Evolutionary conservation across 495 filamentous ascomycete species (phyloP), one percentile per base, ranked within the genome.

Genomic region (Cairneyella variabilis): DNA sequence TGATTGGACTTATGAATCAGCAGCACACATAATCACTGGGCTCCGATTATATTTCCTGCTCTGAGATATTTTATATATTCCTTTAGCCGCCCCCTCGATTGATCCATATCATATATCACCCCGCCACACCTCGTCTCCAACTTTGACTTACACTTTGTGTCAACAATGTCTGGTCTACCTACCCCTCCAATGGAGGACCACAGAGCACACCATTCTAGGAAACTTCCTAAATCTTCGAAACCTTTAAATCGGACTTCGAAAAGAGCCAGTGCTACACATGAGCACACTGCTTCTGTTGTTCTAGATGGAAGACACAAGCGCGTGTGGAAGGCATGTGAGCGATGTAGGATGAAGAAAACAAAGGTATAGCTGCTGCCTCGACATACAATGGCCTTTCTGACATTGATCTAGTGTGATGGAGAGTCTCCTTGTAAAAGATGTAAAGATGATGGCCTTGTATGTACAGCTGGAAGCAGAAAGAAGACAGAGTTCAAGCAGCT

Each of bases 291-390:
- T 37, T 59, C 70, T 54, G 56, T 59, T 25, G 59, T 49, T 0
- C 32, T 71, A 25, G 76, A 81, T 54, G 76, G 68, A 46, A 70
- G 76, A 54, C 76, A 80, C 59, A 85, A 85, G 65, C 71, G 83
- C 56, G 83, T 86, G 30, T 84, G 83, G 74, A 86, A 85, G 66
- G 83, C 83, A 20, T 86, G 83, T 58, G 83, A 86, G 66, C 71
- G 83, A 56, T 86, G 83, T 73, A 71, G 83, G 54, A 79, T 85
- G 69, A 87, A 85, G 71, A 87, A 87, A 68, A 84, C 80, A 54
- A 86, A 86, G 77, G 82, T 81, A 66, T 41, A 67, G 57, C 18
- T 5, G 2, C 8, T 26, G 16, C 25, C 1, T 32, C 34, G n/a
- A 36, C 17, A 28, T 10, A 2, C 2, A 14, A 7, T 3, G 8